Evolutionary conservation across 352 stramenopile species (phyloP).

Genomic region (Globisporangium canariense): DNA sequence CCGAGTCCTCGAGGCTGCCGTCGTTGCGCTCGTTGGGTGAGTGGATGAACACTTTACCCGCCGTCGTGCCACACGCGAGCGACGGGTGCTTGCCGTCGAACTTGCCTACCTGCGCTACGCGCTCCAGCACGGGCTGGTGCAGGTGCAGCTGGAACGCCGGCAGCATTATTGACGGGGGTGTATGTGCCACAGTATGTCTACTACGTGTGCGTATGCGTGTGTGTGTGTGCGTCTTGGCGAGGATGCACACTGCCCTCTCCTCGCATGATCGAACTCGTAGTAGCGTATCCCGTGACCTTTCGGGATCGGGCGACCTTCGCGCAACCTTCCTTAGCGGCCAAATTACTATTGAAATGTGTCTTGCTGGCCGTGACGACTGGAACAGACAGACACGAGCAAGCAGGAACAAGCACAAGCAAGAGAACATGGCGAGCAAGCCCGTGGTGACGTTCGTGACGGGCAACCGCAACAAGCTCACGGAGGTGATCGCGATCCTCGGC

Average conservation of each 20-base stretch:
- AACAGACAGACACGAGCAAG: not conserved
- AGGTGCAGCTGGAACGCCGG: conserved; percentile 81
- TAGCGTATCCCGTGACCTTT: conserved; percentile 13
- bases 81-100: conserved; percentile 80
- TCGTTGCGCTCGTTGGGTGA: conserved; percentile 77
- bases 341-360: no score
- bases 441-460: conserved; percentile 73
- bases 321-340: conserved; percentile 12
- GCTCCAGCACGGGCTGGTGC: conserved; percentile 74
- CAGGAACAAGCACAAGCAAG: not conserved
- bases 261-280: not conserved
- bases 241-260: not conserved
- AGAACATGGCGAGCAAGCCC: conserved; percentile 25
- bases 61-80: conserved; percentile 81
- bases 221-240: not conserved
- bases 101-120: conserved; percentile 68
- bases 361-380: not conserved
- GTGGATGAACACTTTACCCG: conserved; percentile 91
- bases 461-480: conserved; percentile 84
- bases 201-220: not conserved
- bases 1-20: conserved; percentile 32
- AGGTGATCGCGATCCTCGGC: conserved; percentile 82
- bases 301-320: conserved; percentile 20
- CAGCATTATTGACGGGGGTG: conserved; percentile 37
- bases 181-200: not conserved